Percentiles rank a stretch among this genome's conserved stretches.
Conservation (phyloP, 768 basidiomycete species). For the Amanita muscaria region DNA sequence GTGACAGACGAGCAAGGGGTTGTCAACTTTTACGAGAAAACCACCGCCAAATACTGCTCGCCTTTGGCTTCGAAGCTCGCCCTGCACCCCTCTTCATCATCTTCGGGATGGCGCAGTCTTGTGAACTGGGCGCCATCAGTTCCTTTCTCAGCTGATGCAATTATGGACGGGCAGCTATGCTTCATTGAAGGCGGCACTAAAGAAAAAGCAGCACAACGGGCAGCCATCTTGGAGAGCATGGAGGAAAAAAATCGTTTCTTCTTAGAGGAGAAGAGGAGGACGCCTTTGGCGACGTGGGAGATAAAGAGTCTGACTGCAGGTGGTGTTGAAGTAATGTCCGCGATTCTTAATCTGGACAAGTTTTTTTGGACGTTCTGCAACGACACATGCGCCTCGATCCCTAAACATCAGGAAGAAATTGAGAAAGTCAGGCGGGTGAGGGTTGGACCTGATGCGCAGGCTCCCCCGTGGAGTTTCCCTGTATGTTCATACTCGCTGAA, state of each 20-base stretch:
- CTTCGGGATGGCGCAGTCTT: constrained; percentile 11
- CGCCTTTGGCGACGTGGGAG: constrained; percentile 13
- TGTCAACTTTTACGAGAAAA: constrained; percentile 8
- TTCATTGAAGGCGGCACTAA: constrained; percentile 3
- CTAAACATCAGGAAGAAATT: neutral
- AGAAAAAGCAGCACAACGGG: too few species aligned
- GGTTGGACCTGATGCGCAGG: constrained; percentile 12
- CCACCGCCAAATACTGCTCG: constrained; percentile 11
- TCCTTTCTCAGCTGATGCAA: constrained; percentile 6
- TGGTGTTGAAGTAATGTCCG: too few species aligned
- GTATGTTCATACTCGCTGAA: too few species aligned
- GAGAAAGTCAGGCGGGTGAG: neutral
- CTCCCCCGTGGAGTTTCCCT: too few species aligned
- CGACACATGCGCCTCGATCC: neutral
- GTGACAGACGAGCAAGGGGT: constrained; percentile 7
- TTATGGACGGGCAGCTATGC: constrained; percentile 11
- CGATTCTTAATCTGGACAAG: constrained; percentile 12
- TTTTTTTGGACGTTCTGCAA: constrained; percentile 12
- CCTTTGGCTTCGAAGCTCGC: constrained; percentile 15
- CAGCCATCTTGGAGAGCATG: too few species aligned
- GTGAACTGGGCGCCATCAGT: constrained; percentile 12
- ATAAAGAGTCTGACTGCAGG: constrained; percentile 11
- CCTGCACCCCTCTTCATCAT: constrained; percentile 13
- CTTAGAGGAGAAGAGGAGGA: constrained; percentile 6
- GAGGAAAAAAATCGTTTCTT: constrained; percentile 5